Base-by-base conservation (phyloP, 495 filamentous ascomycete genomes). In the Penicillium angulare region DNA sequence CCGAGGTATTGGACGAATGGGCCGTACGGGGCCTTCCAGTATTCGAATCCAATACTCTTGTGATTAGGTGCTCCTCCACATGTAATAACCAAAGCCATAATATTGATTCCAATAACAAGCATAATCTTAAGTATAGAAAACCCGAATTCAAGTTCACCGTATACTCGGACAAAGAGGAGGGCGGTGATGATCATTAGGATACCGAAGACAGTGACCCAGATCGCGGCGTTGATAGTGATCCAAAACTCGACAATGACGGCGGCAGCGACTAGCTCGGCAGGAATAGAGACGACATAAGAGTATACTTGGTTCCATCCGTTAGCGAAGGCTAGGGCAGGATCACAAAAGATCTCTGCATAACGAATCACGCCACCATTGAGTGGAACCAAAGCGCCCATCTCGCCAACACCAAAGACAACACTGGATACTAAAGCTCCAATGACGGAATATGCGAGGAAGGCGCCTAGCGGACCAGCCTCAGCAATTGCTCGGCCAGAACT, bases 401-500 rank as follows among this genome's bases (percentile, higher is more conserved):
- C 67, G 8, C 56, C 67, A 9, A 61, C 47, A 3, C 48, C 57
- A 17, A 61, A 49, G 8, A 62, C 44, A 0, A 70, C 63, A 36
- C 50, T 55, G 3, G 47, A 55, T 7, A 59, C 58, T 9, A 43
- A 7, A 3, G 59, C 8, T 1, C 67, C 67, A 15, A 66, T 49
- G 3, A 64, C 50, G 0, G 52, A 22, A 33, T 68, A 70, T 6
- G 52, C 63, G 0, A 70, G 44, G 34, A 70, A 61, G 0, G 60
- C 57, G 1, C 84, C 77, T 3, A 72, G 80, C 31, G 88, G 88
- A 1, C 85, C 85, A 42, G 78, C 79, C 42, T 68, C 65, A 18
- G 79, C 76, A 32, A 86, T 76, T 13, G 82, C 78, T 22, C 73
- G 60, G 32, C 83, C 82, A 42, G 82, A 85, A 47, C 59, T 50